Percentiles rank a stretch among this genome's conserved stretches.
These are phyloP conservation scores for Rubroboletus satanas DNA, from an alignment of 768 basidiomycete genomes.

Conservation along the genomic window DNA sequence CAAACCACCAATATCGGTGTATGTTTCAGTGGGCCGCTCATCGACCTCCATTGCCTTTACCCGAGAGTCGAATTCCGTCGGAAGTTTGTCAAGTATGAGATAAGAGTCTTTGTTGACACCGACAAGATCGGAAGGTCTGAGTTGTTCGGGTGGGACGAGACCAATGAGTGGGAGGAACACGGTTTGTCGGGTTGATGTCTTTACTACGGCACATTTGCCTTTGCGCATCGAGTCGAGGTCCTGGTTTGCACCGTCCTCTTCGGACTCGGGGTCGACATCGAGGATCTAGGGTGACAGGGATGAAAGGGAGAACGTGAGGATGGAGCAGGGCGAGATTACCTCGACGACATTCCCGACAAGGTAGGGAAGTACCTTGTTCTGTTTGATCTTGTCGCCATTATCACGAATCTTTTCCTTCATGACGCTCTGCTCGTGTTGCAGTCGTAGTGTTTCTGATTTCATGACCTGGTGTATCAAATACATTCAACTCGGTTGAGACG, in stretches of 20 bases:
- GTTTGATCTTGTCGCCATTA: slow-evolving; percentile 97
- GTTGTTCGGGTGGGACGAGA: slow-evolving; percentile 87
- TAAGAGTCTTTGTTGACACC: slow-evolving; percentile 99
- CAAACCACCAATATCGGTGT: slow-evolving; percentile 95
- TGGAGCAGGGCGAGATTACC: slow-evolving; percentile 38
- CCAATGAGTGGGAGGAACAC: slow-evolving; percentile 98
- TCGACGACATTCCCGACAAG: slow-evolving; percentile 97
- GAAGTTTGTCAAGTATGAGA: slow-evolving; percentile 90
- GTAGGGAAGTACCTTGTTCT: slow-evolving; percentile 98
- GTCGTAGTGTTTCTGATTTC: slow-evolving; percentile 87
- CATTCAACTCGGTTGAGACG: background rate
- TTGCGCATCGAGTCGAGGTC: slow-evolving; percentile 95
- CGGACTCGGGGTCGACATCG: slow-evolving; percentile 88
- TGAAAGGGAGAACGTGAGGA: background rate
- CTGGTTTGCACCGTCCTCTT: slow-evolving; percentile 94
- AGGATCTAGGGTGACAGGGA: slow-evolving; percentile 60
- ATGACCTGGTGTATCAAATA: slow-evolving; percentile 62
- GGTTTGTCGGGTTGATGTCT: slow-evolving; percentile 97
- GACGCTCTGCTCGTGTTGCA: slow-evolving; percentile 90
- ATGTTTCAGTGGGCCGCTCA: slow-evolving; percentile 94
- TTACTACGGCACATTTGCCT: slow-evolving; percentile 98
- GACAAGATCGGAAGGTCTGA: slow-evolving; percentile 90
- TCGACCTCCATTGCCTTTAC: slow-evolving; percentile 99
- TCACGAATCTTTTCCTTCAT: slow-evolving; percentile 99
- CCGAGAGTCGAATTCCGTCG: slow-evolving; percentile 95